Percentiles rank a stretch among this genome's conserved stretches.
Evolutionary conservation across 805 yeast genomes (phyloP).

Genomic region (Metschnikowia dekortorum): DNA sequence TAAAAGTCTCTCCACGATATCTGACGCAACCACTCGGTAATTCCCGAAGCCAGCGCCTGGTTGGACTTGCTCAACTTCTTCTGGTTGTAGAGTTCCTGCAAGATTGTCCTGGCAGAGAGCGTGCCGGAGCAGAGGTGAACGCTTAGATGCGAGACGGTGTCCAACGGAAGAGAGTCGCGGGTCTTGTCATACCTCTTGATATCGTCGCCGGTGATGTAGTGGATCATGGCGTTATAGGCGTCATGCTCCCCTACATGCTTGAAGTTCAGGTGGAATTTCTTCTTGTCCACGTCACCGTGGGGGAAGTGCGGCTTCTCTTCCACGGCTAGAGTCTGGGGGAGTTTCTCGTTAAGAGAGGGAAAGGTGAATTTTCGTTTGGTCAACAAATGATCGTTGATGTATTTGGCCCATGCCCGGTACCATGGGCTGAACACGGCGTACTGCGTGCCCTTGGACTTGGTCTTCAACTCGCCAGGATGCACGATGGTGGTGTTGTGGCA

Average conservation of each 20-base stretch:
- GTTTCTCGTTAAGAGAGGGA: constrained; percentile 13
- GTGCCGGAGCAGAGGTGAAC: constrained; percentile 45
- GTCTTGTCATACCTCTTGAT: constrained; percentile 28
- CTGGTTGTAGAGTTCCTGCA: constrained; percentile 25
- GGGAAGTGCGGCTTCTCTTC: constrained; percentile 14
- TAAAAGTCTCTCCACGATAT: constrained; percentile 59
- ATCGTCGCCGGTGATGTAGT: constrained; percentile 20
- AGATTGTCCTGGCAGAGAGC: constrained; percentile 39
- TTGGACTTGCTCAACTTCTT: constrained; percentile 19
- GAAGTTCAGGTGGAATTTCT: constrained; percentile 22
- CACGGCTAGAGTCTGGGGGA: constrained; percentile 6
- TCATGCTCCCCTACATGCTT: constrained; percentile 30
- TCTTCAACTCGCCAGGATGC: constrained; percentile 33
- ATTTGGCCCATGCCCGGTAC: constrained; percentile 36
- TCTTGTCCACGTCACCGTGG: constrained; percentile 15
- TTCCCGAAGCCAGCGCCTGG: constrained; percentile 29
- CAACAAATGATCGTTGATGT: constrained; percentile 19
- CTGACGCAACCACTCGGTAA: constrained; percentile 47
- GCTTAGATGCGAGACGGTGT: constrained; percentile 40
- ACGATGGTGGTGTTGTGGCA: constrained; percentile 40
- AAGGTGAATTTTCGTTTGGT: constrained; percentile 11
- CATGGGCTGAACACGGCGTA: constrained; percentile 44
- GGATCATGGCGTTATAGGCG: constrained; percentile 22
- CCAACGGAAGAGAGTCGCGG: constrained; percentile 27
- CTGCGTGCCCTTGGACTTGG: constrained; percentile 34